These are phyloP conservation scores for Grosmannia serpens DNA, from an alignment of 2,329 filamentous ascomycete genomes.

Conservation along the genomic window DNA sequence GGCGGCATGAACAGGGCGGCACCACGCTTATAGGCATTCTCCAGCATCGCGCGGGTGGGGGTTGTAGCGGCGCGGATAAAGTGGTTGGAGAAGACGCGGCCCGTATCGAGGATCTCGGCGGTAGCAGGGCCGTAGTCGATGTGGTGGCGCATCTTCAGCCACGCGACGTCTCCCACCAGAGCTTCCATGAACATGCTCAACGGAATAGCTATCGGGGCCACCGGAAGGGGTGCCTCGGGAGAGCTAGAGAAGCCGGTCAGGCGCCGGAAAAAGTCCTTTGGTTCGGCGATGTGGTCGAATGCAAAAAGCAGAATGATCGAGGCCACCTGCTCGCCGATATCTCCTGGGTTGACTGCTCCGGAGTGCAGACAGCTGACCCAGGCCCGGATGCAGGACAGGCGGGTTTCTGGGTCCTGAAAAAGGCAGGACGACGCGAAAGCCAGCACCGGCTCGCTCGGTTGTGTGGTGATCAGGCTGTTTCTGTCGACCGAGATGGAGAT, in stretches of 20 bases:
- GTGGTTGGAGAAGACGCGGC: constrained; percentile 1
- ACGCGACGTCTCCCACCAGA: not conserved
- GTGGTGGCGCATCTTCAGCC: not conserved
- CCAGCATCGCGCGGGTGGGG: not conserved
- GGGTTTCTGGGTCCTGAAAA: not conserved
- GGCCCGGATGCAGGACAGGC: not conserved
- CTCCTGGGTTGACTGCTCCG: not conserved
- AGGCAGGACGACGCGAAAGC: constrained; percentile 1
- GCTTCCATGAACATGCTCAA: not conserved
- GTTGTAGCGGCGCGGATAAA: not conserved
- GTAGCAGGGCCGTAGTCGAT: not conserved
- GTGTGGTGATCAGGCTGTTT: not conserved
- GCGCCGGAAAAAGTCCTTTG: not conserved
- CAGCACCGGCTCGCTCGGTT: constrained; percentile 3
- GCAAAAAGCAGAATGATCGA: not conserved
- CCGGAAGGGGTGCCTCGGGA: not conserved
- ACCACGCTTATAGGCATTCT: not conserved
- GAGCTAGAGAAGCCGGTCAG: not conserved
- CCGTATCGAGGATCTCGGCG: not conserved
- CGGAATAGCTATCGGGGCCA: not conserved
- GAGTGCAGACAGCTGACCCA: not conserved
- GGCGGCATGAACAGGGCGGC: not conserved
- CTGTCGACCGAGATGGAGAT: not conserved
- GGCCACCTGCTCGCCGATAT: constrained; percentile 2
- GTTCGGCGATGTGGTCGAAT: not conserved